A percentile compares a stretch with the other conserved stretches of the same genome.
These are phyloP conservation scores for Cenchrus americanus DNA, from an alignment of 176 grass and related monocot species.

Conservation along the genomic window DNA sequence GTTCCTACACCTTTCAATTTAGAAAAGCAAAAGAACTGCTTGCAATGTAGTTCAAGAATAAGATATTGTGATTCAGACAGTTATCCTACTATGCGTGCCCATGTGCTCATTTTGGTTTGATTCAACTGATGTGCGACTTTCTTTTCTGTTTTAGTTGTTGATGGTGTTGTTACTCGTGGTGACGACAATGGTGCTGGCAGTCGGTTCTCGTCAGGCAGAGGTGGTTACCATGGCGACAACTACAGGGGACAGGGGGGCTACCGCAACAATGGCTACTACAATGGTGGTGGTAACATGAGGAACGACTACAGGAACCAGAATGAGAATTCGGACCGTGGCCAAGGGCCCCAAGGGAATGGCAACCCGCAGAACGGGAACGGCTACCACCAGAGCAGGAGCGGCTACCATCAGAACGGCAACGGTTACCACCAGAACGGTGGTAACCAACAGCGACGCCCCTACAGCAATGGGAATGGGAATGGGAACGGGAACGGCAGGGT, in stretches of 20 bases:
- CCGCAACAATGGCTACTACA: slow-evolving; percentile 34
- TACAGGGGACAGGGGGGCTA: slow-evolving; percentile 48
- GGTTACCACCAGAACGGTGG: slow-evolving; percentile 20
- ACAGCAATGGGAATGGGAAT: background rate
- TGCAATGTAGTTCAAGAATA: no score
- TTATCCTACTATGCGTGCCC: no score
- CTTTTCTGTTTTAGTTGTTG: slow-evolving; percentile 52
- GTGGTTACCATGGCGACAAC: slow-evolving; percentile 48
- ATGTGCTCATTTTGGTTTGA: background rate
- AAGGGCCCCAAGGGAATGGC: slow-evolving; percentile 11
- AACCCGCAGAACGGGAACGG: background rate
- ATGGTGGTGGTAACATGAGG: no score
- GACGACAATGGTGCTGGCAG: slow-evolving; percentile 38
- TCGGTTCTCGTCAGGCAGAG: slow-evolving; percentile 54
- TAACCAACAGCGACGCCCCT: background rate
- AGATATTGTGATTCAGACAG: background rate
- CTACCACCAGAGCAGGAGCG: slow-evolving; percentile 6
- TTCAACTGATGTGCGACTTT: background rate
- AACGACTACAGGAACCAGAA: slow-evolving; percentile 8
- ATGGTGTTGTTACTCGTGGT: slow-evolving; percentile 54
- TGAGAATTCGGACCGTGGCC: slow-evolving; percentile 25
- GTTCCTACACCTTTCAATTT: no score
- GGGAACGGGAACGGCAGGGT: background rate
- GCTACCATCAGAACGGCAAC: slow-evolving; percentile 28
- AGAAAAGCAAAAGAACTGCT: no score